Conservation (phyloP, 2,329 filamentous ascomycete species). For the Aureobasidium musti region DNA sequence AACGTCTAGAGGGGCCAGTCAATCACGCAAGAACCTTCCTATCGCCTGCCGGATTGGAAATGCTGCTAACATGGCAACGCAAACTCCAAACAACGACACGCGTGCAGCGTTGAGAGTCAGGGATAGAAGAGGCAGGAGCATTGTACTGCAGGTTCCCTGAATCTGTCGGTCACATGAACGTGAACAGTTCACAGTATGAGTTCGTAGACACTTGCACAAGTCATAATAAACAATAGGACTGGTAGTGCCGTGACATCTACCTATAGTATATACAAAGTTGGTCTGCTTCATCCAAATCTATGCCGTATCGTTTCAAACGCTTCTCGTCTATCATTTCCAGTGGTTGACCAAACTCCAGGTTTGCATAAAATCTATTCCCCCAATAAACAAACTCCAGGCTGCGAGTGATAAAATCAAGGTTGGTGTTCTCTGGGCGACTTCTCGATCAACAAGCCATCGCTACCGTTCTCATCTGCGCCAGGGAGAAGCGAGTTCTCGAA, state of each 20-base stretch:
- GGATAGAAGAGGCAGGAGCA: neutral
- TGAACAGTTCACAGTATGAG: neutral
- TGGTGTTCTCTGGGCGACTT: slow-evolving; percentile 22
- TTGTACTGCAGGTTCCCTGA: neutral
- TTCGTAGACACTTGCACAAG: neutral
- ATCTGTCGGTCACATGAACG: neutral
- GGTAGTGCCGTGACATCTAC: neutral
- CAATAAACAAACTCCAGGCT: neutral
- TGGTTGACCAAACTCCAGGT: too few relatives aligned
- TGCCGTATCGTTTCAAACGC: neutral
- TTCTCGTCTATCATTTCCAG: neutral
- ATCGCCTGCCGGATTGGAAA: too few relatives aligned
- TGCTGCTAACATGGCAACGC: too few relatives aligned
- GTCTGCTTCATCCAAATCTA: neutral
- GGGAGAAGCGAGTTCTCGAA: slow-evolving; percentile 45
- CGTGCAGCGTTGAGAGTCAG: neutral
- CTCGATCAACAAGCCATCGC: slow-evolving; percentile 12
- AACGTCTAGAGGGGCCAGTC: too few relatives aligned
- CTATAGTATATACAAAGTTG: slow-evolving; percentile 16
- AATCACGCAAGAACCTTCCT: too few relatives aligned
- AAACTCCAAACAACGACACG: too few relatives aligned
- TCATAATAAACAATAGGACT: neutral
- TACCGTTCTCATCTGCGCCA: neutral
- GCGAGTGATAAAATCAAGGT: neutral
- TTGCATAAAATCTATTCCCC: neutral